phyloP scores from a whole-genome alignment of 768 basidiomycete genomes.

The Serendipita indica region DNA sequence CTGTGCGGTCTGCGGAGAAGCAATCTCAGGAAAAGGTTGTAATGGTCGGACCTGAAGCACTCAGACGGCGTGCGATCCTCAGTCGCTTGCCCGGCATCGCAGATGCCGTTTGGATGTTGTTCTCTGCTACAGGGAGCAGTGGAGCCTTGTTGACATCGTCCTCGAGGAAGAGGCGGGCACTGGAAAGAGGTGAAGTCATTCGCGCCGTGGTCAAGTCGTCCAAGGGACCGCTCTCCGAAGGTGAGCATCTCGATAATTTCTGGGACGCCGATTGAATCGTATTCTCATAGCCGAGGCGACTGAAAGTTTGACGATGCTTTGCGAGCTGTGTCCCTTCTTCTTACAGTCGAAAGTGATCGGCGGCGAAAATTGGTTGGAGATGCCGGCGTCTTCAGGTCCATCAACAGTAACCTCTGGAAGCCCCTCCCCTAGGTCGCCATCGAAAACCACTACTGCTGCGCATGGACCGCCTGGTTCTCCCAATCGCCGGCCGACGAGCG shows the following conservation, averaged over 20 bases:
- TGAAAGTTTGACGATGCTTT: slow-evolving; percentile 54
- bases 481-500: neutral
- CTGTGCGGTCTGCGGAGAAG: slow-evolving; percentile 21
- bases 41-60: slow-evolving; percentile 63
- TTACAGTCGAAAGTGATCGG: slow-evolving; percentile 45
- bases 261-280: neutral
- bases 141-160: slow-evolving; percentile 39
- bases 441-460: neutral
- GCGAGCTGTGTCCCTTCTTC: slow-evolving; percentile 67
- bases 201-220: slow-evolving; percentile 66
- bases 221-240: slow-evolving; percentile 56
- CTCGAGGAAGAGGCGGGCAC: slow-evolving; percentile 51
- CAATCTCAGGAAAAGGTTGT: slow-evolving; percentile 42
- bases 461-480: neutral
- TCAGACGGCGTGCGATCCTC: slow-evolving; percentile 57
- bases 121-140: slow-evolving; percentile 41
- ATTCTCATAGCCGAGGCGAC: slow-evolving; percentile 44
- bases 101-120: slow-evolving; percentile 84
- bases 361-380: slow-evolving; percentile 41
- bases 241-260: slow-evolving; percentile 3
- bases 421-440: neutral
- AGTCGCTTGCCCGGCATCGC: slow-evolving; percentile 67
- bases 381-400: slow-evolving; percentile 22
- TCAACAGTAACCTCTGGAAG: neutral
- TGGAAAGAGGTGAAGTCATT: slow-evolving; percentile 51